phyloP scores from a whole-genome alignment of 1,284 basidiomycete genomes.

The Trichosporon ovoides region DNA sequence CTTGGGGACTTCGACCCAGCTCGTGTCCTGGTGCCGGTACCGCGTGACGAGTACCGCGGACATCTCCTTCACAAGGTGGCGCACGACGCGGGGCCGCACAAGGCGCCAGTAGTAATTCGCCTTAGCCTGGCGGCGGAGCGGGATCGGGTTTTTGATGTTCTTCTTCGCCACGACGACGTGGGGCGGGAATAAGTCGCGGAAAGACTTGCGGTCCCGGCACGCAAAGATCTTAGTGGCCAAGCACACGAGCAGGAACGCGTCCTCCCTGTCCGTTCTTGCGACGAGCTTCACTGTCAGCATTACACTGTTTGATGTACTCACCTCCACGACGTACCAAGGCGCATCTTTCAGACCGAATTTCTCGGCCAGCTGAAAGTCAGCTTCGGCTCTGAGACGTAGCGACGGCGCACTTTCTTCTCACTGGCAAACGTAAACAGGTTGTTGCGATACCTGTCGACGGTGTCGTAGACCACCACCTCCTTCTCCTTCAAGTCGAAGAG shows the following conservation, averaged over 20 bases:
- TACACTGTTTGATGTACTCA: neutral
- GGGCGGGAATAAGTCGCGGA: neutral
- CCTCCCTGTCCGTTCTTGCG: neutral
- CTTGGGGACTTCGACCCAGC: neutral
- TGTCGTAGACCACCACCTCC: neutral
- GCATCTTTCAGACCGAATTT: neutral
- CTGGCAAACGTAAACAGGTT: neutral
- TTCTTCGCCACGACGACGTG: neutral
- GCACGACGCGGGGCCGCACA: neutral
- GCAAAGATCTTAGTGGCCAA: constrained; percentile 1
- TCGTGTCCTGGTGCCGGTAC: neutral
- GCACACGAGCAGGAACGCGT: neutral
- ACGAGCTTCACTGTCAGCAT: neutral
- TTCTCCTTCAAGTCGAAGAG: neutral
- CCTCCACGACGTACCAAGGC: neutral
- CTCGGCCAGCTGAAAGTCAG: neutral
- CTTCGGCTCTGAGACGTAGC: neutral
- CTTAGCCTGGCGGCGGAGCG: neutral
- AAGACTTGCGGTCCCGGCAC: neutral
- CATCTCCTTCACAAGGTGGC: neutral
- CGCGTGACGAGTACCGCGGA: neutral
- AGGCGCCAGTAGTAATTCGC: constrained; percentile 1
- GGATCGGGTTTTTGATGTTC: constrained; percentile 1
- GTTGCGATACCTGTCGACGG: neutral
- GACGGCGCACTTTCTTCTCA: neutral